These are phyloP conservation scores for Trypanosoma lewisi DNA, from an alignment of 208 protist genomes.

Conservation along the genomic window DNA sequence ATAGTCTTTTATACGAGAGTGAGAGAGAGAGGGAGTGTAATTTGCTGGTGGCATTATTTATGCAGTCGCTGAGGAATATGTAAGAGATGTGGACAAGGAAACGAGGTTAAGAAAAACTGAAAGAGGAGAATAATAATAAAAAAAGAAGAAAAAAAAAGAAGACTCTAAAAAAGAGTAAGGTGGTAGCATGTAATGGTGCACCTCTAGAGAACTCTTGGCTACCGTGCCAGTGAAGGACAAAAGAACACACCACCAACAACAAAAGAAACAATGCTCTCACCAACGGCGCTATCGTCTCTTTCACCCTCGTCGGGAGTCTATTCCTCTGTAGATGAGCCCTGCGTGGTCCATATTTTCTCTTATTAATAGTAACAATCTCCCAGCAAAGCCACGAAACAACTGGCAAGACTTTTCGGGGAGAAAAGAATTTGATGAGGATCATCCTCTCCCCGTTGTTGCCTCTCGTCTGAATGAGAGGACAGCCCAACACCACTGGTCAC, in stretches of 20 bases:
- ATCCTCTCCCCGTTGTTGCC: conserved; percentile 76
- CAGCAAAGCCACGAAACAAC: conserved; percentile 76
- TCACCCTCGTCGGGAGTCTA: conserved; percentile 52
- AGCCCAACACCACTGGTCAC: conserved; percentile 76
- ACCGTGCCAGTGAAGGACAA: neutral
- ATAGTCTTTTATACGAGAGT: no score
- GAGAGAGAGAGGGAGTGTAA: neutral
- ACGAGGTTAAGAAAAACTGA: neutral
- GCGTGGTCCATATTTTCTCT: conserved; percentile 86
- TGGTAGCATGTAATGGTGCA: neutral
- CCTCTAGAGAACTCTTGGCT: neutral
- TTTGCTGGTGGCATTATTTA: neutral
- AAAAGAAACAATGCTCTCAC: conserved; percentile 28
- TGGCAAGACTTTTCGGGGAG: conserved; percentile 81
- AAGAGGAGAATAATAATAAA: neutral
- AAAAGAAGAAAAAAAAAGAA: neutral
- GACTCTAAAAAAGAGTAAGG: neutral
- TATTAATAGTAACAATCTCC: conserved; percentile 84
- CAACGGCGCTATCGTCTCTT: conserved; percentile 70
- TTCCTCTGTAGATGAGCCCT: conserved; percentile 77
- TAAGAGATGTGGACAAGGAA: neutral
- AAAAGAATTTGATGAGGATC: conserved; percentile 81
- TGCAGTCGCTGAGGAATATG: neutral
- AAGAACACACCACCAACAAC: neutral
- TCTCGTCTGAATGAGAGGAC: conserved; percentile 74